These are phyloP conservation scores for Oropetium thomaeum DNA, from an alignment of 176 grass and related monocot genomes.

Conservation along the genomic window DNA sequence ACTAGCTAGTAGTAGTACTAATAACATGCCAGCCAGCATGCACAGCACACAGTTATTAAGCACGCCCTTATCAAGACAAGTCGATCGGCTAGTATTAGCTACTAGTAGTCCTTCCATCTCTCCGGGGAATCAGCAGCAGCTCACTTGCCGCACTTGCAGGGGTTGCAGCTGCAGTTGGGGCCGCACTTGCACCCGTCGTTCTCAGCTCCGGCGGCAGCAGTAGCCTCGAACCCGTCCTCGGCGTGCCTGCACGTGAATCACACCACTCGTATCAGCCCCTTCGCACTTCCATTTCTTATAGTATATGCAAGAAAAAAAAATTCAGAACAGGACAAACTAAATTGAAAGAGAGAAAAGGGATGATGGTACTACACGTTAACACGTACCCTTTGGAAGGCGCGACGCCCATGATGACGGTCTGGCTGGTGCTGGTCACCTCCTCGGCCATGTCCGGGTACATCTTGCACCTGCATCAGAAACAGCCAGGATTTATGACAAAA, in stretches of 20 bases:
- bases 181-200: constrained; percentile 71
- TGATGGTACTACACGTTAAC: too few relatives aligned
- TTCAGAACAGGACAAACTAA: neutral
- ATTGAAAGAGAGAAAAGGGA: neutral
- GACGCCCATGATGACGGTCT: constrained; percentile 52
- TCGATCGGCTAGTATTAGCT: neutral
- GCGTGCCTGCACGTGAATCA: constrained; percentile 8
- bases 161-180: constrained; percentile 59
- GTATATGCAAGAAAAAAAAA: neutral
- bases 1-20: too few relatives aligned
- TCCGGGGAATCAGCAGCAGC: neutral
- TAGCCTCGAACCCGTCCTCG: constrained; percentile 44
- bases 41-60: neutral
- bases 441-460: constrained; percentile 72
- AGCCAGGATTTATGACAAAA: too few relatives aligned
- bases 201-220: constrained; percentile 40
- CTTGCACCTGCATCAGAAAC: constrained; percentile 46
- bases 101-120: neutral
- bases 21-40: neutral
- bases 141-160: constrained; percentile 78
- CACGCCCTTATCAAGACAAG: neutral
- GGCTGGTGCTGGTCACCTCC: constrained; percentile 36
- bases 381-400: constrained; percentile 55
- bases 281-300: neutral
- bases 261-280: neutral